A percentile compares a stretch with the other conserved stretches of the same genome.
Evolutionary conservation across 441 rosid species (phyloP).

Genomic region (Dalechampia spathulata): DNA sequence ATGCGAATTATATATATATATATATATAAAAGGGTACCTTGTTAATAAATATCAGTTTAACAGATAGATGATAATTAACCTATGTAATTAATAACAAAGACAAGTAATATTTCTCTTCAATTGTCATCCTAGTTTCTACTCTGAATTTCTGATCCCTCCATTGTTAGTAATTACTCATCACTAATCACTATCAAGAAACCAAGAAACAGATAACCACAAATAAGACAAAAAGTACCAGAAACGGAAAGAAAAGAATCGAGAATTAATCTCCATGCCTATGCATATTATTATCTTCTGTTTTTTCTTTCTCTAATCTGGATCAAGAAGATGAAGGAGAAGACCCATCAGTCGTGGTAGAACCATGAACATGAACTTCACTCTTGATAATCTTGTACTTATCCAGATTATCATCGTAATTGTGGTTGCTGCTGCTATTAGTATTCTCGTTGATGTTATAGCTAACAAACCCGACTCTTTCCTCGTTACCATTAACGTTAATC

Average conservation of each 20-base stretch:
- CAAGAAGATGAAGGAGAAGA: slow-evolving; percentile 28
- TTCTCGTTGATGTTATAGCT: not conserved
- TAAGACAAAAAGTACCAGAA: too few relatives aligned
- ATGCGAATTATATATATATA: too few relatives aligned
- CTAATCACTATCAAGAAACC: slow-evolving; percentile 10
- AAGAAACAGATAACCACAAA: slow-evolving; percentile 3
- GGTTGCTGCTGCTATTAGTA: slow-evolving; percentile 5
- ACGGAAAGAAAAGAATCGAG: not conserved
- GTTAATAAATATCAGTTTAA: too few relatives aligned
- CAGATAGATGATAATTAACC: too few relatives aligned
- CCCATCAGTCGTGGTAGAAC: slow-evolving; percentile 20
- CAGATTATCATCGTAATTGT: slow-evolving; percentile 11
- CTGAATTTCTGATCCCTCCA: not conserved
- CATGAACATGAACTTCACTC: slow-evolving; percentile 11
- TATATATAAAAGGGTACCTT: not conserved
- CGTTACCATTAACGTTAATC: too few relatives aligned
- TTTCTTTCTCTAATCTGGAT: not conserved
- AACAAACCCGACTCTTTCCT: slow-evolving; percentile 9
- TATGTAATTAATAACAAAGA: not conserved
- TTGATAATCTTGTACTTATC: slow-evolving; percentile 2
- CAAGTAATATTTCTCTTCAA: slow-evolving; percentile 4
- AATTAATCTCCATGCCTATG: not conserved
- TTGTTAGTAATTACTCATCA: too few relatives aligned
- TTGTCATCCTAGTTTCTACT: slow-evolving; percentile 11
- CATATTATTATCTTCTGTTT: too few relatives aligned